Base-by-base conservation (phyloP, 805 yeast genomes). In the Priceomyces fermenticarens region DNA sequence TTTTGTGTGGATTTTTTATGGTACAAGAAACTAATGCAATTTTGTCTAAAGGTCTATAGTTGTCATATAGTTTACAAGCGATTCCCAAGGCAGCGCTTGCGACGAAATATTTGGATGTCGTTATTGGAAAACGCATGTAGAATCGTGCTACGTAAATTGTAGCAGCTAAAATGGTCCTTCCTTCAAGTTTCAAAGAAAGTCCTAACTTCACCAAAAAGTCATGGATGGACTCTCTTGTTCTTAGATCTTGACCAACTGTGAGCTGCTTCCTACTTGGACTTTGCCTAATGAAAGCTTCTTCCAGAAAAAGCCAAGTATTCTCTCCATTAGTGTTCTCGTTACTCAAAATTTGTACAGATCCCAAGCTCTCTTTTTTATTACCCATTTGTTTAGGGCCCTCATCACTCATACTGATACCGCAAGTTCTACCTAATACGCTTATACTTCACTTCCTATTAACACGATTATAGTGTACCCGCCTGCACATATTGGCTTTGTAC, bases 51-150 rank as follows among this genome's bases (percentile, higher is more conserved):
- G 58, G 66, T 16, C 75, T 45, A 44, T 67, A 70, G 5, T 60
- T 67, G 38, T 70, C 75, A 44, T 68, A 55, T 17, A 70, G 58
- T 51, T 70, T 70, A 45, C 72, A 63, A 13, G 72, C 59, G n/a
- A 70, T 66, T 33, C 71, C 62, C 8, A 70, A 44, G 4, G 74
- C 74, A 3, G 74, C 72, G 45, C 67, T 57, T 3, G 72, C 73
- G 23, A 70, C 72, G 44, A 57, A 70, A 52, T 70, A 68, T 44
- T 70, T 70, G 30, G 74, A 69, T 11, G 65, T 57, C 12, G 74
- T 63, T 27, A 70, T 67, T 11, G 74, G 72, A 45, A 59, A 43
- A 25, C 73, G 47, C 73, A 67, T 65, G 45, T 65, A 70, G 42
- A 57, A 69, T 7, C 75, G 51, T 41, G 65, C 61, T 14, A 63